A percentile compares a stretch with the other conserved stretches of the same genome.
These are phyloP conservation scores for Neofusicoccum sp. DNA, from an alignment of 2,329 filamentous ascomycete species.

Conservation along the genomic window DNA sequence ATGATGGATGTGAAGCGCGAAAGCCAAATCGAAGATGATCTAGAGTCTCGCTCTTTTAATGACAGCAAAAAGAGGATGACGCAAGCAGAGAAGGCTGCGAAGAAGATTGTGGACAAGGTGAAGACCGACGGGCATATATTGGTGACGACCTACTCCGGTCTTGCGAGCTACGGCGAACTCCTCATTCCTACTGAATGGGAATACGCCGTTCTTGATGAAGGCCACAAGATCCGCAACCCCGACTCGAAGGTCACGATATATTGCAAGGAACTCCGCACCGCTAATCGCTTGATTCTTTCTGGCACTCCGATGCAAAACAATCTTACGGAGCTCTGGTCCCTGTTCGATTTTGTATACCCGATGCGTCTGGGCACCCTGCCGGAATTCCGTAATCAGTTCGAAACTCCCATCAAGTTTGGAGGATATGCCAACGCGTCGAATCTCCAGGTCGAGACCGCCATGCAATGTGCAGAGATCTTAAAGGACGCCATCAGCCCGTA, in stretches of 20 bases:
- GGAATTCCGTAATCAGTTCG: slow-evolving; percentile 86
- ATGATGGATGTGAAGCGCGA: slow-evolving; percentile 78
- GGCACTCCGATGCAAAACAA: slow-evolving; percentile 99
- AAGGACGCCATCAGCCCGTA: slow-evolving; percentile 95
- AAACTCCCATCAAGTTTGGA: slow-evolving; percentile 87
- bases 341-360: slow-evolving; percentile 96
- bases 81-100: slow-evolving; percentile 67
- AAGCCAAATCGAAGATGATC: slow-evolving; percentile 60
- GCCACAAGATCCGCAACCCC: slow-evolving; percentile 96
- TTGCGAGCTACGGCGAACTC: slow-evolving; percentile 87
- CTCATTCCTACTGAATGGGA: slow-evolving; percentile 85
- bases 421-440: slow-evolving; percentile 96
- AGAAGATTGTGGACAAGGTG: slow-evolving; percentile 78
- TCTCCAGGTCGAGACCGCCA: slow-evolving; percentile 88
- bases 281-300: slow-evolving; percentile 88
- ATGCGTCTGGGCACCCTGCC: slow-evolving; percentile 92
- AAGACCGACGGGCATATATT: slow-evolving; percentile 84
- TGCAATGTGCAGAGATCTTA: slow-evolving; percentile 87
- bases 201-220: slow-evolving; percentile 92
- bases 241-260: slow-evolving; percentile 93
- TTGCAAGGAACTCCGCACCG: slow-evolving; percentile 88
- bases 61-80: slow-evolving; percentile 32
- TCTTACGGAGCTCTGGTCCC: slow-evolving; percentile 87
- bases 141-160: slow-evolving; percentile 90
- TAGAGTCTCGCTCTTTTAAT: slow-evolving; percentile 41